These are phyloP conservation scores for Hanseniaspora jakobsenii DNA, from an alignment of 805 yeast genomes.

Conservation along the genomic window DNA sequence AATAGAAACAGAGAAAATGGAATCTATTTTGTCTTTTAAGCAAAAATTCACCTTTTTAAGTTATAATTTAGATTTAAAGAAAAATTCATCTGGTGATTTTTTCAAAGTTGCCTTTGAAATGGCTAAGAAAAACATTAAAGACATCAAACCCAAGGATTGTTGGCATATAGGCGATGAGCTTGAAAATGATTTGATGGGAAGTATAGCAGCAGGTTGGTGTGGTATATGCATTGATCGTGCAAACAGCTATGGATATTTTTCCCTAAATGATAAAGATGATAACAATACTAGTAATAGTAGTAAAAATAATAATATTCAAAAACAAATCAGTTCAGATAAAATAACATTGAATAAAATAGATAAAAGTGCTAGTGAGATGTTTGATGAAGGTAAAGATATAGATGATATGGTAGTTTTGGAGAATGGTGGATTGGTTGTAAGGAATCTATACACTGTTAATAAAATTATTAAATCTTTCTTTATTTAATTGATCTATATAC, in stretches of 20 bases:
- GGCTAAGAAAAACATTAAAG: slow-evolving; percentile 20
- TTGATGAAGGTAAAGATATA: slow-evolving; percentile 1
- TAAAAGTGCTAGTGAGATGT: neutral
- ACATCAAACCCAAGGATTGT: slow-evolving; percentile 21
- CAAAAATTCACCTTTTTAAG: slow-evolving; percentile 38
- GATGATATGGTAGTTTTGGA: slow-evolving; percentile 2
- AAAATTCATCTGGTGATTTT: slow-evolving; percentile 39
- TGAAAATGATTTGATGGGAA: slow-evolving; percentile 42
- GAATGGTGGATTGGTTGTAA: slow-evolving; percentile 6
- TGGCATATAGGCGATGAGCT: slow-evolving; percentile 65
- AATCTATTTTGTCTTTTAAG: too few species aligned
- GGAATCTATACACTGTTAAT: slow-evolving; percentile 3
- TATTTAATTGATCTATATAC: too few species aligned
- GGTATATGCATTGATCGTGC: slow-evolving; percentile 44
- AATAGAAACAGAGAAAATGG: too few species aligned
- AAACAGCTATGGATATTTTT: slow-evolving; percentile 24
- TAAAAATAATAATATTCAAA: too few species aligned
- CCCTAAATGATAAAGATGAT: too few species aligned
- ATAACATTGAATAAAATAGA: slow-evolving; percentile 9
- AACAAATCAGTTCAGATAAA: too few species aligned
- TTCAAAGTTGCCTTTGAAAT: slow-evolving; percentile 33
- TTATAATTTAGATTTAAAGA: slow-evolving; percentile 42
- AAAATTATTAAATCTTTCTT: neutral
- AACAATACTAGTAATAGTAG: too few species aligned
- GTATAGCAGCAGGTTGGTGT: slow-evolving; percentile 48